Base-by-base conservation (phyloP, 2,329 filamentous ascomycete species). In the Alternaria brassicae region DNA sequence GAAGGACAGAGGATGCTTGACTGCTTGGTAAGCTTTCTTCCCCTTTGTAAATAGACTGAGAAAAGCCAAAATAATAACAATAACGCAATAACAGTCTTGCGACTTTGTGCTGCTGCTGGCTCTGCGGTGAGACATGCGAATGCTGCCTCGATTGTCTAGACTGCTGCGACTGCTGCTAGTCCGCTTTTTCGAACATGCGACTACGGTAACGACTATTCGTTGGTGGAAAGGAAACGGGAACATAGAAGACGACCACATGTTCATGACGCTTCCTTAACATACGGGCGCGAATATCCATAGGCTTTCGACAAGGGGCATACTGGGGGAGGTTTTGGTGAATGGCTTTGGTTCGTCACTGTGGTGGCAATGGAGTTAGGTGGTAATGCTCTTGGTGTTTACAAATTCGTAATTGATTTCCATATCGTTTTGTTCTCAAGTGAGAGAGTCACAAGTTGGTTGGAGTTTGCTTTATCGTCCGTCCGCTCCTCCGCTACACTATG, bases 31-130 rank as follows among this genome's bases (percentile, higher is more conserved):
- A 69, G 72, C 67, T 12, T 13, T 17, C 17, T 8, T 32, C 17
- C 21, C 15, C 34, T 13, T n/a, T 39, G 34, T 47, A 27, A 25
- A 23, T 12, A 2, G 9, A 9, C 12, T 3, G 3, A 3, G 3
- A 19, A 25, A 39, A n/a, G 30, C 1, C 10, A 1, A 42, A 12
- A 0, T n/a, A n/a, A n/a, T n/a, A n/a, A 13, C 27, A 30, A 47
- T 37, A 39, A 53, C 34, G 9, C 40, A n/a, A 15, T 17, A 15
- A 51, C 28, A 74, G 74, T 68, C 45, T 77, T 41, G 74, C 74
- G 9, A 72, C 73, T n/a, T 58, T 77, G 44, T 77, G 74, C 64
- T 77, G 74, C 62, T 77, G 74, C 60, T 77, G 70, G 69, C 59
- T 77, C 25, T 77, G 74, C 51, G 73, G 70, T 6, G 74, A 77